Evolutionary conservation across 2,329 filamentous ascomycete species (phyloP).

Genomic region (Boeremia exigua): DNA sequence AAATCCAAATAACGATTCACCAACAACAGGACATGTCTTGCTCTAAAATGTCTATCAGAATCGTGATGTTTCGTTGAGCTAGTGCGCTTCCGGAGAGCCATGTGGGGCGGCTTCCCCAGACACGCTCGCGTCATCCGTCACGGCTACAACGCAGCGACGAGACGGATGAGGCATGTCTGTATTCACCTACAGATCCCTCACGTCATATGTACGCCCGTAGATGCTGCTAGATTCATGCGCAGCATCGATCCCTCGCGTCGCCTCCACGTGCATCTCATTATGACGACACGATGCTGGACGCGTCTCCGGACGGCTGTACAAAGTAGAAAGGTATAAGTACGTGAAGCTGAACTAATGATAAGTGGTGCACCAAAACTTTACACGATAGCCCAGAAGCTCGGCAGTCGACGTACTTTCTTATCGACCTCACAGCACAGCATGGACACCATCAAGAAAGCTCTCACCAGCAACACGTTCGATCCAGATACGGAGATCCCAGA

Average conservation of each 20-base stretch:
- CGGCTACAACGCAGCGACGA: no score
- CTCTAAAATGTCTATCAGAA: no score
- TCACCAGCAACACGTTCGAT: conserved; percentile 47
- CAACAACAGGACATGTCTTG: no score
- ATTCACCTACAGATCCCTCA: no score
- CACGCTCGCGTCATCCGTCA: no score
- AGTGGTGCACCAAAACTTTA: neutral
- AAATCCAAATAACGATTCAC: no score
- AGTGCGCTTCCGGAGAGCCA: no score
- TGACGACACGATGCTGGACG: conserved; percentile 17
- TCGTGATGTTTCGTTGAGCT: no score
- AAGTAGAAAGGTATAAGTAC: conserved; percentile 1
- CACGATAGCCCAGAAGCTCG: neutral
- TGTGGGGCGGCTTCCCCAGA: no score
- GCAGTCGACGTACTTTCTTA: neutral
- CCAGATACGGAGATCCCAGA: conserved; percentile 51
- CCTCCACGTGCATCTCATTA: conserved; percentile 8
- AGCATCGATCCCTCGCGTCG: neutral
- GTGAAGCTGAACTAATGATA: neutral
- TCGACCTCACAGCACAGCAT: neutral
- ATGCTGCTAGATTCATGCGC: neutral
- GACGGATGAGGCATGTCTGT: no score
- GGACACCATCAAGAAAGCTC: conserved; percentile 11
- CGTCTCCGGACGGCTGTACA: neutral
- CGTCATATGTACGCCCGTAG: no score